Conservation (phyloP, 495 filamentous ascomycete species). For the Cercophora newfieldiana region DNA sequence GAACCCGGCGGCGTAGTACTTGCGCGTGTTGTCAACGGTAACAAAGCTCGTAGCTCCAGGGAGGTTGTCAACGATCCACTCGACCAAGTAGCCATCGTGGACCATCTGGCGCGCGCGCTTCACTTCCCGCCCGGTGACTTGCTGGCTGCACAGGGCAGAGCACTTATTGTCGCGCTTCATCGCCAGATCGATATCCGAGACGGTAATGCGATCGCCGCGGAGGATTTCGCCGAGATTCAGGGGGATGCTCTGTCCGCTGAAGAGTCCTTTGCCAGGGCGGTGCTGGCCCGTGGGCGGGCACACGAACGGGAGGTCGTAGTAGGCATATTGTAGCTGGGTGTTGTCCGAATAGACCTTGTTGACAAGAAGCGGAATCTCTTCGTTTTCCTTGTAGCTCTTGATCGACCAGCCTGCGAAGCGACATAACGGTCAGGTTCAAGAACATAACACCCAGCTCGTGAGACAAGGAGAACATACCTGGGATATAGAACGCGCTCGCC, state of each 20-base stretch:
- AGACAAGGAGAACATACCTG: conserved; percentile 55
- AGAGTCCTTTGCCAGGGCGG: conserved; percentile 68
- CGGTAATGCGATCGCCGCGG: conserved; percentile 85
- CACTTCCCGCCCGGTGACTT: conserved; percentile 64
- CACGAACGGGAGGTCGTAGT: conserved; percentile 89
- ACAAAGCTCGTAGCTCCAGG: conserved; percentile 93
- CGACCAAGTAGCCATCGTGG: conserved; percentile 80
- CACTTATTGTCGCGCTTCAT: conserved; percentile 82
- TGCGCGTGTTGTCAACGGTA: conserved; percentile 81
- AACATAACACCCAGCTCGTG: not conserved
- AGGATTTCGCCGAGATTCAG: conserved; percentile 93
- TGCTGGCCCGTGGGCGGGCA: conserved; percentile 75
- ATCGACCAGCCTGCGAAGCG: conserved; percentile 64
- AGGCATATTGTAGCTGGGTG: conserved; percentile 90
- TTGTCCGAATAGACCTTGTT: conserved; percentile 96
- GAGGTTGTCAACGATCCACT: conserved; percentile 96
- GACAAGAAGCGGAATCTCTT: conserved; percentile 83
- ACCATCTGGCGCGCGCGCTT: conserved; percentile 74
- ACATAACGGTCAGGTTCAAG: conserved; percentile 1
- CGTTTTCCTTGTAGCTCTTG: conserved; percentile 76
- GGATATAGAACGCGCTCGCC: conserved; percentile 74
- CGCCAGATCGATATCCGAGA: conserved; percentile 80
- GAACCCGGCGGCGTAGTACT: conserved; percentile 95
- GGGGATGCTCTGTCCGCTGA: conserved; percentile 78
- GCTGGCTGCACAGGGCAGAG: conserved; percentile 69